phyloP scores from a whole-genome alignment of 345 rosid genomes.

The Salix exigua region DNA sequence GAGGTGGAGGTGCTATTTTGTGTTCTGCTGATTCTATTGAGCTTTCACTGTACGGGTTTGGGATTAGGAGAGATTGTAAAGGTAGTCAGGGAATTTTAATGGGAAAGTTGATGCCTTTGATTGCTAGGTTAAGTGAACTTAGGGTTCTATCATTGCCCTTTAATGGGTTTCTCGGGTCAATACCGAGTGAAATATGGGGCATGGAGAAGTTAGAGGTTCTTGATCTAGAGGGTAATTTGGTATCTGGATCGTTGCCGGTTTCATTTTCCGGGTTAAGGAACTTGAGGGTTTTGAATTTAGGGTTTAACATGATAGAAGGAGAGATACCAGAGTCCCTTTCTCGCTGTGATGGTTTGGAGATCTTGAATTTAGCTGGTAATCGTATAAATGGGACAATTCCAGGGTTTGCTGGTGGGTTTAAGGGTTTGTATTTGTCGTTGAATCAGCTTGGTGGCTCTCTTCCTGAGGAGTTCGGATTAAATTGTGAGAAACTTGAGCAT shows the following conservation, averaged over 20 bases:
- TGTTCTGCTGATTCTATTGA: conserved; percentile 48
- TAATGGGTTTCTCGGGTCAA: conserved; percentile 58
- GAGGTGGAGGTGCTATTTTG: conserved; percentile 27
- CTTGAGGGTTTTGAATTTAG: conserved; percentile 71
- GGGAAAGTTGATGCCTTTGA: conserved; percentile 51
- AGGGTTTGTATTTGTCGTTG: conserved; percentile 56
- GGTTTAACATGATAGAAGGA: conserved; percentile 63
- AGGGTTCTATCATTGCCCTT: conserved; percentile 76
- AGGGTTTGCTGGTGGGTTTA: conserved; percentile 55
- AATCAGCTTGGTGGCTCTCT: conserved; percentile 56
- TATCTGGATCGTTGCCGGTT: conserved; percentile 50
- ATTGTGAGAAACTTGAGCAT: conserved; percentile 69
- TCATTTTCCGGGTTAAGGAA: conserved; percentile 44
- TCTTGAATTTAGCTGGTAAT: conserved; percentile 75
- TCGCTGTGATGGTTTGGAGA: conserved; percentile 39
- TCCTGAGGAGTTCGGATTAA: conserved; percentile 58
- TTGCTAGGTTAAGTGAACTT: conserved; percentile 57
- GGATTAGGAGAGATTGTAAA: conserved; percentile 56
- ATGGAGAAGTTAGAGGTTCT: conserved; percentile 78
- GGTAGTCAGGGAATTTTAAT: conserved; percentile 46
- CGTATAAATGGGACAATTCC: conserved; percentile 70
- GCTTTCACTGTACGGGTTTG: conserved; percentile 71
- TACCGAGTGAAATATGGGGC: conserved; percentile 68
- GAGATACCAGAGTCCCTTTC: conserved; percentile 52
- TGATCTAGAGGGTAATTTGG: conserved; percentile 78